Conservation (phyloP, 1,284 basidiomycete species). For the Cutaneotrichosporon sp. region DNA sequence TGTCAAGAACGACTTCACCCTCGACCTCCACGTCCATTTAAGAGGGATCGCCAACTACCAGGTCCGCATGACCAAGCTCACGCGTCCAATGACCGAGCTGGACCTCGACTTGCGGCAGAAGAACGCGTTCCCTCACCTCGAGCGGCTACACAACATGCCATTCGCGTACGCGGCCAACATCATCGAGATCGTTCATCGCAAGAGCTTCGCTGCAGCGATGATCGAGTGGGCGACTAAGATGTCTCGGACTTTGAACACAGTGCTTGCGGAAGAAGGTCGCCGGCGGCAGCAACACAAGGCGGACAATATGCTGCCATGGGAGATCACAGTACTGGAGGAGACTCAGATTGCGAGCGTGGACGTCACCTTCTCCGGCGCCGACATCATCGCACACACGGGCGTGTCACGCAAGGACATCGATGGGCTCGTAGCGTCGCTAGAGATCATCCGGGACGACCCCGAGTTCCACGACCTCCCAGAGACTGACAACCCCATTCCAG, state of each 20-base stretch:
- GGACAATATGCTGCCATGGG: slow-evolving; percentile 76
- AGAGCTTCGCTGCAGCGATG: slow-evolving; percentile 76
- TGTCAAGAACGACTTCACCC: slow-evolving; percentile 69
- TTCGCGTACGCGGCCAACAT: slow-evolving; percentile 92
- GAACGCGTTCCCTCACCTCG: slow-evolving; percentile 85
- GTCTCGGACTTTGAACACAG: slow-evolving; percentile 74
- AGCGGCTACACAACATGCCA: slow-evolving; percentile 81
- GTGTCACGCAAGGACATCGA: slow-evolving; percentile 71
- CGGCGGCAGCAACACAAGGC: slow-evolving; percentile 73
- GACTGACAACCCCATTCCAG: slow-evolving; percentile 59
- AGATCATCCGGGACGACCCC: slow-evolving; percentile 52
- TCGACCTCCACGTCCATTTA: slow-evolving; percentile 65
- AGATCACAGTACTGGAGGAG: slow-evolving; percentile 54
- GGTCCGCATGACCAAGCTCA: slow-evolving; percentile 69
- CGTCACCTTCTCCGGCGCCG: slow-evolving; percentile 64
- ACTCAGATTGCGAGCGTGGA: slow-evolving; percentile 63
- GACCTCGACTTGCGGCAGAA: slow-evolving; percentile 65
- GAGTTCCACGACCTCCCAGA: slow-evolving; percentile 35
- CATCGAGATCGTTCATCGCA: slow-evolving; percentile 82
- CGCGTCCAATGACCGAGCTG: slow-evolving; percentile 62
- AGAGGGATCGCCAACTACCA: slow-evolving; percentile 72
- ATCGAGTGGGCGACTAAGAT: slow-evolving; percentile 73
- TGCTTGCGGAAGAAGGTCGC: slow-evolving; percentile 68
- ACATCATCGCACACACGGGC: slow-evolving; percentile 40
- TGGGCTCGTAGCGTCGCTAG: slow-evolving; percentile 65